phyloP scores from a whole-genome alignment of 352 stramenopile genomes.

The Globisporangium radiosum region DNA sequence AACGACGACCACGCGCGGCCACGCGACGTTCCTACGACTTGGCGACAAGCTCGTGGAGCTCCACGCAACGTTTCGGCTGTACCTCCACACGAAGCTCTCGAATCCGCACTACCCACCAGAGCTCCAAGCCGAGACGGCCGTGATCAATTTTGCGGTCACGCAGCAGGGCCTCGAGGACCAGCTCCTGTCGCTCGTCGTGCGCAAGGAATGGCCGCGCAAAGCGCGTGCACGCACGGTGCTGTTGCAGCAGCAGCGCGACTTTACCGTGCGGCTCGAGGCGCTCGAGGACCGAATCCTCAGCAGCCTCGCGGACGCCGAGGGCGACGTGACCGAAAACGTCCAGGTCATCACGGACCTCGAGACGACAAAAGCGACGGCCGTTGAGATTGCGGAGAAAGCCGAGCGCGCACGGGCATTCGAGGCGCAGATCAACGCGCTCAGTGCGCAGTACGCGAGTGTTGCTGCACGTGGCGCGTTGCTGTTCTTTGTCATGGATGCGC shows the following conservation, averaged over 20 bases:
- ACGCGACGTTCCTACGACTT: conserved; percentile 74
- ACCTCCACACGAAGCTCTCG: conserved; percentile 91
- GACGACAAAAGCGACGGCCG: conserved; percentile 88
- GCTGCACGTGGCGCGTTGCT: conserved; percentile 88
- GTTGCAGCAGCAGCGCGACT: conserved; percentile 87
- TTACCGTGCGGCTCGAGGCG: conserved; percentile 82
- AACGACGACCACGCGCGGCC: conserved; percentile 61
- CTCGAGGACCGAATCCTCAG: conserved; percentile 88
- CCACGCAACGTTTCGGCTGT: conserved; percentile 74
- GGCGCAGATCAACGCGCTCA: conserved; percentile 78
- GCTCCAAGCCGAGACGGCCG: conserved; percentile 85
- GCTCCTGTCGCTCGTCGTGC: conserved; percentile 79
- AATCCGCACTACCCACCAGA: conserved; percentile 91
- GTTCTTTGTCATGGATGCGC: conserved; percentile 93
- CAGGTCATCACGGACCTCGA: conserved; percentile 93
- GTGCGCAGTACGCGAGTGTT: conserved; percentile 90
- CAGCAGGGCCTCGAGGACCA: conserved; percentile 88
- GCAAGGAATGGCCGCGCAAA: conserved; percentile 88
- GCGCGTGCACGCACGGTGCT: conserved; percentile 68
- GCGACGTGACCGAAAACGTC: conserved; percentile 93
- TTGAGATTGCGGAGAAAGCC: conserved; percentile 77
- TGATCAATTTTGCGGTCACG: conserved; percentile 92
- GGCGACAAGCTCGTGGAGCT: conserved; percentile 87
- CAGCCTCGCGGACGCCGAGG: conserved; percentile 75
- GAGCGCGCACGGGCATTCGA: conserved; percentile 74